Conservation (phyloP, 2,329 filamentous ascomycete species). For the Fusarium succisae region DNA sequence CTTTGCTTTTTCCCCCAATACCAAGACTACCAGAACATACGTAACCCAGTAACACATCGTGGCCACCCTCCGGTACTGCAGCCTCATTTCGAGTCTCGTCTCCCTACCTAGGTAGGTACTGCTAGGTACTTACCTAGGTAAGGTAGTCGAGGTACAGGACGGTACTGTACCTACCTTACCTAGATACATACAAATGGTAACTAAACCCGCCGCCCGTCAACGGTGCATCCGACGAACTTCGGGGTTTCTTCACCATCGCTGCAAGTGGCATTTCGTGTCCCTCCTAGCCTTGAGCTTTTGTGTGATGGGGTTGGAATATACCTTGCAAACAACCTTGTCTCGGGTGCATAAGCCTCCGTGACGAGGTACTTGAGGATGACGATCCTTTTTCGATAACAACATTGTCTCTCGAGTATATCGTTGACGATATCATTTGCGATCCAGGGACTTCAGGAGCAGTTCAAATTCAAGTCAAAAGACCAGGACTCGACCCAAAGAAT, state of each 20-base stretch:
- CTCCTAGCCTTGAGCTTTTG: slow-evolving; percentile 1
- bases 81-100: slow-evolving; percentile 14
- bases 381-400: slow-evolving; percentile 12
- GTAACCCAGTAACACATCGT: slow-evolving; percentile 12
- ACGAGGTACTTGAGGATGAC: slow-evolving; percentile 1
- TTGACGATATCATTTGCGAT: slow-evolving; percentile 5
- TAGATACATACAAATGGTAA: neutral
- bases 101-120: neutral
- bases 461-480: neutral
- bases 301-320: slow-evolving; percentile 21
- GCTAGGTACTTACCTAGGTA: no score
- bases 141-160: neutral
- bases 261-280: slow-evolving; percentile 22
- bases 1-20: slow-evolving; percentile 32
- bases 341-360: slow-evolving; percentile 1
- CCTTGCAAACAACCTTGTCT: slow-evolving; percentile 27
- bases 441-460: neutral
- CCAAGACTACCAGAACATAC: neutral
- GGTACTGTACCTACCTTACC: neutral
- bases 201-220: neutral
- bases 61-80: slow-evolving; percentile 11
- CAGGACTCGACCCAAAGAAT: neutral
- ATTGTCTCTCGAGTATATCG: neutral
- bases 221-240: slow-evolving; percentile 27
- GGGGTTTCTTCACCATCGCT: slow-evolving; percentile 28